phyloP scores from a whole-genome alignment of 371 early-diverging fungal genomes.

The Lichtheimia ornata region DNA sequence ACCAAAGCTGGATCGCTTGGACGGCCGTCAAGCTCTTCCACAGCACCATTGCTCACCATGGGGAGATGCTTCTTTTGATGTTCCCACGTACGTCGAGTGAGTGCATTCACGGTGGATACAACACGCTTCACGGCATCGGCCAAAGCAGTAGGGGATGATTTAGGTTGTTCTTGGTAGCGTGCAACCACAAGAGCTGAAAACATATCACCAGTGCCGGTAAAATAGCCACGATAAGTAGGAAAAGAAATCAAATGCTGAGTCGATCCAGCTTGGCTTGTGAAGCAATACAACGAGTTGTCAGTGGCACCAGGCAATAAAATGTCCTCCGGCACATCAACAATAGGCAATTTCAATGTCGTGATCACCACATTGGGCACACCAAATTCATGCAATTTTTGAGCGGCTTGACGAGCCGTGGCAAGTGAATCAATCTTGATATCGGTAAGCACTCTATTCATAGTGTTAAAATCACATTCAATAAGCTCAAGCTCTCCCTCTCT shows the following conservation, averaged over 20 bases:
- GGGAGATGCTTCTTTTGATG: conserved; percentile 32
- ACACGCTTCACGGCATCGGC: conserved; percentile 57
- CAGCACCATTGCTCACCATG: conserved; percentile 14
- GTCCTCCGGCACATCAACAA: conserved; percentile 30
- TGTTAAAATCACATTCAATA: neutral
- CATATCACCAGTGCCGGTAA: conserved; percentile 93
- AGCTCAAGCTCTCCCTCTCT: neutral
- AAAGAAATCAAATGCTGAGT: conserved; percentile 67
- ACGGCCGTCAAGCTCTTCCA: conserved; percentile 26
- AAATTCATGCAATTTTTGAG: conserved; percentile 64
- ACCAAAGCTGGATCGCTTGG: conserved; percentile 44
- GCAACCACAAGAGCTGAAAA: conserved; percentile 81
- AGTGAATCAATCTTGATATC: conserved; percentile 58
- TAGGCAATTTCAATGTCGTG: conserved; percentile 58
- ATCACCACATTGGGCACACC: conserved; percentile 78
- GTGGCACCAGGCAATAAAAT: conserved; percentile 25
- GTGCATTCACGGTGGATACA: conserved; percentile 71
- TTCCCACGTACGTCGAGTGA: conserved; percentile 65
- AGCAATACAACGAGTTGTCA: conserved; percentile 35
- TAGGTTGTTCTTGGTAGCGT: conserved; percentile 32
- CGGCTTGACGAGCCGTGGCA: conserved; percentile 51
- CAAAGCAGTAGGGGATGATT: conserved; percentile 14
- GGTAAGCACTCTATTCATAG: conserved; percentile 55
- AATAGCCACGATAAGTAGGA: conserved; percentile 74
- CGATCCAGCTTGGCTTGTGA: conserved; percentile 27